phyloP scores from a whole-genome alignment of 768 basidiomycete genomes.

The Termitomyces heimii region DNA sequence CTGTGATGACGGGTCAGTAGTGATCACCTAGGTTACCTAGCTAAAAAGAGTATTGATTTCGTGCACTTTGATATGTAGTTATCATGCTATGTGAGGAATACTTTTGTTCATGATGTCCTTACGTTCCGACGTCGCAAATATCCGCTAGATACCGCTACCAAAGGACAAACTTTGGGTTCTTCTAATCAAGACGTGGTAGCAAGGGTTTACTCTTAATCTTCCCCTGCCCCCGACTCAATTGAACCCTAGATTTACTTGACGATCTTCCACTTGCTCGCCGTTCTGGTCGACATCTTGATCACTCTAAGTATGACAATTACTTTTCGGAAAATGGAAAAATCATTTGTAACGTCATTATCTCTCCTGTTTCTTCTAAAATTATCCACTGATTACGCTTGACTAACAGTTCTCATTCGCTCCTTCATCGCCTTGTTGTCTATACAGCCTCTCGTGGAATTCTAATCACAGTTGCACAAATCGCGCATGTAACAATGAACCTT shows the following conservation, averaged over 20 bases:
- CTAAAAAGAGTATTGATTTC: neutral
- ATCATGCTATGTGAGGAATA: neutral
- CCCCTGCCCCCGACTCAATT: neutral
- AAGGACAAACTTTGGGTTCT: neutral
- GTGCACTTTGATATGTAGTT: neutral
- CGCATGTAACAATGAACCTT: constrained; percentile 8
- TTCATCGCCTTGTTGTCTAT: constrained; percentile 7
- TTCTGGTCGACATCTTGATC: constrained; percentile 4
- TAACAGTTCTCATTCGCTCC: constrained; percentile 3
- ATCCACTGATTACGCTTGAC: neutral
- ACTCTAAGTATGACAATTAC: constrained; percentile 1
- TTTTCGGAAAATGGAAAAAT: neutral
- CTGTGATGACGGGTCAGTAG: neutral
- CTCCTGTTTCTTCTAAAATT: no score
- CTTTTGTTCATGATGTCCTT: neutral
- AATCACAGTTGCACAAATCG: constrained; percentile 4
- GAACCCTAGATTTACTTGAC: neutral
- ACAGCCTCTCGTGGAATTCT: constrained; percentile 8
- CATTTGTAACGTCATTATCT: neutral
- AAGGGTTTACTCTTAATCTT: neutral
- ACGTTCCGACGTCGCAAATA: neutral
- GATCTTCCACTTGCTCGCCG: constrained; percentile 1
- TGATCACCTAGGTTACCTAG: neutral
- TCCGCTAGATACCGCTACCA: neutral
- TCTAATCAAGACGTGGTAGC: neutral